Percentiles rank a stretch among this genome's conserved stretches.
Conservation (phyloP, 805 yeast genomes). For the Candida piceae region DNA sequence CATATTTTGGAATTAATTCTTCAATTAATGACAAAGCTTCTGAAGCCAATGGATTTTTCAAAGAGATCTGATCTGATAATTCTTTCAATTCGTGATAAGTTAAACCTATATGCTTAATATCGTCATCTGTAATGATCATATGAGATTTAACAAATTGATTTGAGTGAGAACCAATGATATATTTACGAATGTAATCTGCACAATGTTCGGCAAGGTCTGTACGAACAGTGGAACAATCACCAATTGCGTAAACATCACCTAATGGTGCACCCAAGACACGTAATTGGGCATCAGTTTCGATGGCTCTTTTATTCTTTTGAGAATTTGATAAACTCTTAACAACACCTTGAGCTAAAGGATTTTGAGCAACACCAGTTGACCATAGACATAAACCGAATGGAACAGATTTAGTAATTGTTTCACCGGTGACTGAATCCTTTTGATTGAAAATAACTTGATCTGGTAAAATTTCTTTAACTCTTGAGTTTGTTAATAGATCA, state of each 20-base stretch:
- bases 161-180: slow-evolving; percentile 39
- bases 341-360: slow-evolving; percentile 54
- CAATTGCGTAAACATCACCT: slow-evolving; percentile 67
- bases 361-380: slow-evolving; percentile 73
- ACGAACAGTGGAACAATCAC: slow-evolving; percentile 66
- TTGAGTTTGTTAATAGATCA: slow-evolving; percentile 58
- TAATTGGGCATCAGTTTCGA: slow-evolving; percentile 70
- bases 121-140: slow-evolving; percentile 42
- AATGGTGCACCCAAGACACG: slow-evolving; percentile 63
- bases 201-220: slow-evolving; percentile 55
- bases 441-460: slow-evolving; percentile 57
- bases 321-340: slow-evolving; percentile 40
- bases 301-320: slow-evolving; percentile 64
- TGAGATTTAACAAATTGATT: slow-evolving; percentile 28
- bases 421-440: slow-evolving; percentile 34
- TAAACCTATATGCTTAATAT: slow-evolving; percentile 43
- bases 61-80: slow-evolving; percentile 42
- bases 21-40: slow-evolving; percentile 50
- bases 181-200: slow-evolving; percentile 43
- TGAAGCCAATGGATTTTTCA: slow-evolving; percentile 52
- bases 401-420: slow-evolving; percentile 39
- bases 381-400: slow-evolving; percentile 68
- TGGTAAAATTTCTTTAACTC: slow-evolving; percentile 53
- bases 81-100: slow-evolving; percentile 44
- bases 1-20: slow-evolving; percentile 49